Evolutionary conservation across 1,284 basidiomycete genomes (phyloP).

Genomic region (Malassezia dermatis): DNA sequence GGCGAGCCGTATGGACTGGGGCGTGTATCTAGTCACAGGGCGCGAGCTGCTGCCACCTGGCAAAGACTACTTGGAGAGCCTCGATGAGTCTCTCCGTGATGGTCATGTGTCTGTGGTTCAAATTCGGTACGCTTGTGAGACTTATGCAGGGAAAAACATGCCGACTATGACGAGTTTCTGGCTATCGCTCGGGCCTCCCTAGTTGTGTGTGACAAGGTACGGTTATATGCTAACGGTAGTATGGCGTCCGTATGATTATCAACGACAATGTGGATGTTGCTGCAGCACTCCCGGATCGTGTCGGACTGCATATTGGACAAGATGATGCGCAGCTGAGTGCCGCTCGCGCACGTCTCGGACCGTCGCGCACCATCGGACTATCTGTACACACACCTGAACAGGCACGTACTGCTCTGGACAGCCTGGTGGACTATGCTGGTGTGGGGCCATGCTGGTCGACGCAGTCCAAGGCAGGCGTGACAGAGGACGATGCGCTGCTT

Average conservation of each 20-base stretch:
- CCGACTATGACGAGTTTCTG: constrained; percentile 56
- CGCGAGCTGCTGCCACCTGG: constrained; percentile 67
- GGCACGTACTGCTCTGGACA: constrained; percentile 46
- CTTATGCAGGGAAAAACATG: constrained; percentile 23
- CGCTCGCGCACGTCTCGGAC: constrained; percentile 58
- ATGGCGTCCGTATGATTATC: constrained; percentile 74
- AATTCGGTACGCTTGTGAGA: constrained; percentile 16
- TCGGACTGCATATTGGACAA: constrained; percentile 83
- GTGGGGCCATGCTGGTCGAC: constrained; percentile 56
- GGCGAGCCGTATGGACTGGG: constrained; percentile 20
- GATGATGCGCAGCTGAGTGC: constrained; percentile 67
- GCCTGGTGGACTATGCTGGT: constrained; percentile 70
- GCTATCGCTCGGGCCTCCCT: constrained; percentile 64
- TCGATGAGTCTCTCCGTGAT: constrained; percentile 69
- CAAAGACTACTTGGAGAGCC: constrained; percentile 58
- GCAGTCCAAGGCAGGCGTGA: constrained; percentile 43
- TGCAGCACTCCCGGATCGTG: constrained; percentile 50
- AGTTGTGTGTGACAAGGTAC: constrained; percentile 59
- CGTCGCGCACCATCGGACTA: constrained; percentile 66
- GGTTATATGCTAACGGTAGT: constrained; percentile 47
- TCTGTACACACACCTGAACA: constrained; percentile 59
- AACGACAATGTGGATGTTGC: constrained; percentile 53
- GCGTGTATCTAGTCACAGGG: constrained; percentile 62
- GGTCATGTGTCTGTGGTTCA: constrained; percentile 85
- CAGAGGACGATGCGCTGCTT: constrained; percentile 35